phyloP scores from a whole-genome alignment of 179 eudicot genomes.

The Vitellaria paradoxa region DNA sequence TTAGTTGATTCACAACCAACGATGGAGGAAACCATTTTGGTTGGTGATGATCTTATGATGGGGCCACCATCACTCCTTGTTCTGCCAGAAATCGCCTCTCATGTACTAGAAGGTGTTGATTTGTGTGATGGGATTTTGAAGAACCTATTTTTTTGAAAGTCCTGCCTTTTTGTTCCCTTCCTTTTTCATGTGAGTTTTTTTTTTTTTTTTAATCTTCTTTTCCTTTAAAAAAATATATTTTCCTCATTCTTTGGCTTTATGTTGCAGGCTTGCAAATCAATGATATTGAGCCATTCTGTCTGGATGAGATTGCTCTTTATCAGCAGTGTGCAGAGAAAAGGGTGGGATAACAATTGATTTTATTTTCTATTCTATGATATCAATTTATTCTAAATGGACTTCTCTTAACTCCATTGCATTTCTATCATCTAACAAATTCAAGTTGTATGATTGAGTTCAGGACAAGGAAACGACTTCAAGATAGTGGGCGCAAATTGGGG shows the following conservation, averaged over 20 bases:
- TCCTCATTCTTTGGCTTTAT: conserved; percentile 10
- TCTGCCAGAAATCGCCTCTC: conserved; percentile 87
- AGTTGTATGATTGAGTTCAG: conserved; percentile 29
- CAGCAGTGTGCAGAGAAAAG: conserved; percentile 80
- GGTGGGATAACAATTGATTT: conserved; percentile 45
- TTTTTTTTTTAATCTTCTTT: neutral
- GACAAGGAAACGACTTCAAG: conserved; percentile 89
- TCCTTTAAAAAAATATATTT: neutral
- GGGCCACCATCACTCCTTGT: conserved; percentile 92
- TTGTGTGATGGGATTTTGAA: conserved; percentile 84
- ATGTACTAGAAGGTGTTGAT: conserved; percentile 89
- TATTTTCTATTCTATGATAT: neutral
- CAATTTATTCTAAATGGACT: neutral
- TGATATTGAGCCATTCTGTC: conserved; percentile 94
- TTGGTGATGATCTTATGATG: conserved; percentile 92
- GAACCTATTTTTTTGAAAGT: conserved; percentile 78
- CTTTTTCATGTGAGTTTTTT: neutral
- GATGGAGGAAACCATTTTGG: conserved; percentile 98
- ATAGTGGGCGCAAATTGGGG: conserved; percentile 84
- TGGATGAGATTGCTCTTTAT: conserved; percentile 86
- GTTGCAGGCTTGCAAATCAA: conserved; percentile 75
- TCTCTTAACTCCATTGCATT: neutral
- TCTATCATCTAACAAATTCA: conserved; percentile 6
- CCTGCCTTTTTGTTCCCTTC: neutral
- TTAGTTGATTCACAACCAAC: conserved; percentile 83